Evolutionary conservation across 148 eudicot species (phyloP).

Genomic region (Spergularia marina): DNA sequence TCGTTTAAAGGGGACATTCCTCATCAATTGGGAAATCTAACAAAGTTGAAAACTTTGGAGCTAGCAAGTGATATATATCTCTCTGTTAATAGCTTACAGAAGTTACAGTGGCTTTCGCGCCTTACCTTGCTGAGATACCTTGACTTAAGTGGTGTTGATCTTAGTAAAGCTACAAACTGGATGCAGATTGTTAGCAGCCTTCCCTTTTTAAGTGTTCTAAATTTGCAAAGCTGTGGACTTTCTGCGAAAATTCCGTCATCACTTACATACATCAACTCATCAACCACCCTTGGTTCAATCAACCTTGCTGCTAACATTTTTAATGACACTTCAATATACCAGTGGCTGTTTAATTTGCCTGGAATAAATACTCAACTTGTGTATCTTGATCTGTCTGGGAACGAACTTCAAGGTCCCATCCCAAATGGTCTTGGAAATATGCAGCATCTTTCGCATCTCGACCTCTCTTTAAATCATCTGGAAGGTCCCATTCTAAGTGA

Average conservation of each 20-base stretch:
- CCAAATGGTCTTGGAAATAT: constrained; percentile 22
- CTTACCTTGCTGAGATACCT: constrained; percentile 7
- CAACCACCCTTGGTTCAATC: constrained; percentile 19
- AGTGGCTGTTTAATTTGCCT: constrained; percentile 27
- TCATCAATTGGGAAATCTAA: constrained; percentile 17
- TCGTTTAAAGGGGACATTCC: constrained; percentile 16
- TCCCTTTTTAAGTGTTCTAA: constrained; percentile 18
- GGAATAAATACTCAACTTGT: constrained; percentile 1
- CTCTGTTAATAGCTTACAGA: not conserved
- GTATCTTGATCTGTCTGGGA: constrained; percentile 20
- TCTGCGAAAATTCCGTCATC: not conserved
- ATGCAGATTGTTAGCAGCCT: constrained; percentile 1
- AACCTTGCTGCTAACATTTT: constrained; percentile 15
- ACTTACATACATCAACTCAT: constrained; percentile 23
- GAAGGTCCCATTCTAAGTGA: not conserved
- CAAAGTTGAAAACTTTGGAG: constrained; percentile 13
- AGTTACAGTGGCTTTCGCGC: constrained; percentile 13
- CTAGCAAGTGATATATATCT: not conserved
- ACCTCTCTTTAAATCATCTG: constrained; percentile 4
- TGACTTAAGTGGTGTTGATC: constrained; percentile 4
- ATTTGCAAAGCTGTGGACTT: constrained; percentile 11
- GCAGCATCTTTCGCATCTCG: constrained; percentile 16
- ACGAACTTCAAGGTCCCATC: constrained; percentile 18
- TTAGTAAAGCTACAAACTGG: constrained; percentile 18
- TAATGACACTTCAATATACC: constrained; percentile 12